Conservation (phyloP, 2,329 filamentous ascomycete species). For the Fusarium caatingaense region DNA sequence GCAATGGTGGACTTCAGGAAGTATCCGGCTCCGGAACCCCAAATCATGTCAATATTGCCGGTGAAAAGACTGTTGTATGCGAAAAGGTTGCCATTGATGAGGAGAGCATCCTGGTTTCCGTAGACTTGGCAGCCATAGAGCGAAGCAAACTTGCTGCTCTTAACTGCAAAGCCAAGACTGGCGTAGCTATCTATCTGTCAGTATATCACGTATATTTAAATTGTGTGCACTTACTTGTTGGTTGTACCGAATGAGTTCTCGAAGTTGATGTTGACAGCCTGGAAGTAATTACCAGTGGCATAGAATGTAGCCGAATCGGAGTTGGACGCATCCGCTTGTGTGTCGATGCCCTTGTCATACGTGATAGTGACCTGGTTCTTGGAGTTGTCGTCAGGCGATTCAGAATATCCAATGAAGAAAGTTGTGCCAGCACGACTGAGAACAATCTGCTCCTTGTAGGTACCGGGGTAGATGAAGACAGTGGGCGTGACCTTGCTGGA, state of each 20-base stretch:
- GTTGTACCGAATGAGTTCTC: slow-evolving; percentile 39
- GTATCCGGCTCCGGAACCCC: slow-evolving; percentile 57
- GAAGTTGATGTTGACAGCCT: slow-evolving; percentile 44
- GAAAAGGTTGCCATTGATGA: slow-evolving; percentile 60
- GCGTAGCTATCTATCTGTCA: slow-evolving; percentile 50
- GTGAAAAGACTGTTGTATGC: slow-evolving; percentile 58
- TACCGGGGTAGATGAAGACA: slow-evolving; percentile 42
- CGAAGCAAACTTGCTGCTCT: slow-evolving; percentile 48
- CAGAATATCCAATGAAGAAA: slow-evolving; percentile 40
- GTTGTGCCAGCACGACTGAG: slow-evolving; percentile 30
- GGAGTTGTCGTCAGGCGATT: slow-evolving; percentile 42
- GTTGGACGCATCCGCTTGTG: slow-evolving; percentile 39
- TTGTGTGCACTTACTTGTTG: slow-evolving; percentile 16
- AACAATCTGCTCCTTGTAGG: slow-evolving; percentile 40
- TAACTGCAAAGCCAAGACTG: slow-evolving; percentile 59
- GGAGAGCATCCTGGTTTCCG: slow-evolving; percentile 63
- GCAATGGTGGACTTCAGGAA: slow-evolving; percentile 53
- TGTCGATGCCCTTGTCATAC: slow-evolving; percentile 39
- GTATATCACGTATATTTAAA: background rate
- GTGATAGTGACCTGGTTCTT: slow-evolving; percentile 42
- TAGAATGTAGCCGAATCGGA: slow-evolving; percentile 44
- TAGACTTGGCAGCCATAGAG: slow-evolving; percentile 58
- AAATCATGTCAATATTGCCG: slow-evolving; percentile 62
- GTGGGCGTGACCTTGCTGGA: slow-evolving; percentile 45
- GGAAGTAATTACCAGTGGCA: slow-evolving; percentile 41